These are phyloP conservation scores for Capsicum pubescens DNA, from an alignment of 257 asterid species.

Conservation along the genomic window DNA sequence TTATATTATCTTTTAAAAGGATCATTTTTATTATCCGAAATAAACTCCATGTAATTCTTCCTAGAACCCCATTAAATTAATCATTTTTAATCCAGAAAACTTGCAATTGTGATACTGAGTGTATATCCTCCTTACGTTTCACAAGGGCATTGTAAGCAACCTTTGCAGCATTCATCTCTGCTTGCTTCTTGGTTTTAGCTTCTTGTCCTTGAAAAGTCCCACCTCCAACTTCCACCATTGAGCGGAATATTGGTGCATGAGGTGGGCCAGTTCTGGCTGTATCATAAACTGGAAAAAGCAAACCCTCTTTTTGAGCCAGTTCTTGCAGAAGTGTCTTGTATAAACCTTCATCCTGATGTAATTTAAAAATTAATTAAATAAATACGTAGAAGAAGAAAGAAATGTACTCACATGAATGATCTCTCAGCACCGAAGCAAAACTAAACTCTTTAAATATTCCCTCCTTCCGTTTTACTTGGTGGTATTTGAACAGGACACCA, in stretches of 20 bases:
- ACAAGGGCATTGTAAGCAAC: slow-evolving; percentile 58
- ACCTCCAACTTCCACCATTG: slow-evolving; percentile 61
- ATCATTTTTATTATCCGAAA: neutral
- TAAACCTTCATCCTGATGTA: slow-evolving; percentile 61
- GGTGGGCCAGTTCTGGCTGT: slow-evolving; percentile 54
- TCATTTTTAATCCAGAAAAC: neutral
- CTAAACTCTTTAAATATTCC: neutral
- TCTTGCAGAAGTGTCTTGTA: slow-evolving; percentile 75
- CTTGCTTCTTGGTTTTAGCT: slow-evolving; percentile 72
- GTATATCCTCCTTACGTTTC: slow-evolving; percentile 50
- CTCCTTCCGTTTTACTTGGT: slow-evolving; percentile 1
- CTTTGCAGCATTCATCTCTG: slow-evolving; percentile 86
- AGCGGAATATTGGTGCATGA: slow-evolving; percentile 55
- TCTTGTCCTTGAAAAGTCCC: slow-evolving; percentile 54
- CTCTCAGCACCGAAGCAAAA: slow-evolving; percentile 21
- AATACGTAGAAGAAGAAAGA: slow-evolving; percentile 14
- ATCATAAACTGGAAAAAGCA: slow-evolving; percentile 56
- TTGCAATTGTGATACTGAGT: slow-evolving; percentile 11
- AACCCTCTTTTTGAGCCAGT: slow-evolving; percentile 59
- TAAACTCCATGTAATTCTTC: neutral
- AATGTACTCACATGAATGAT: slow-evolving; percentile 1
- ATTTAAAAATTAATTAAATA: slow-evolving; percentile 21
- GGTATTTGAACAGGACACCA: neutral
- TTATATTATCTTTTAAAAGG: neutral
- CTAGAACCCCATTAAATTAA: slow-evolving; percentile 25